Percentiles rank a stretch among this genome's conserved stretches.
phyloP scores from a whole-genome alignment of 164 flowering plant species.

The Magnolia officinalis region DNA sequence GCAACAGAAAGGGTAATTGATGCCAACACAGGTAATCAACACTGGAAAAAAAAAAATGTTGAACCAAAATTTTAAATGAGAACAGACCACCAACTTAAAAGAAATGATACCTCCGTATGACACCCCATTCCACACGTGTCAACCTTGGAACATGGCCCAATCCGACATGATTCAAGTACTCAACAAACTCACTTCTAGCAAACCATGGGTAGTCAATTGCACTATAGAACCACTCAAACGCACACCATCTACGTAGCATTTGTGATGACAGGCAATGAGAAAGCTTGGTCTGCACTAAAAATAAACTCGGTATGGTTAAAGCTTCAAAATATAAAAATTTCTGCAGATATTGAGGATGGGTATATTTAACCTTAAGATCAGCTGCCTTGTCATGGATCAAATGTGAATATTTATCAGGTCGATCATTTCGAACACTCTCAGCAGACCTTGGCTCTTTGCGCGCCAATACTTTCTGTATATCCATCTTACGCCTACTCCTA shows the following conservation, averaged over 20 bases:
- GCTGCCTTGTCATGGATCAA: conserved; percentile 32
- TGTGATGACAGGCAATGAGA: conserved; percentile 57
- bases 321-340: background rate
- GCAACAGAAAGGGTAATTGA: background rate
- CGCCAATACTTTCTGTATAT: conserved; percentile 25
- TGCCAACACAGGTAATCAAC: background rate
- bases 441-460: conserved; percentile 33
- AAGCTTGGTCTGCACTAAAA: conserved; percentile 51
- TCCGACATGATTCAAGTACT: conserved; percentile 86
- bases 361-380: conserved; percentile 41
- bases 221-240: conserved; percentile 94
- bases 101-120: conserved; percentile 71
- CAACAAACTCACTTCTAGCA: conserved; percentile 91
- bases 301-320: background rate
- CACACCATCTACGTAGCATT: conserved; percentile 72
- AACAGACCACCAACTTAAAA: no score
- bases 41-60: background rate
- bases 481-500: conserved; percentile 69
- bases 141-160: conserved; percentile 88
- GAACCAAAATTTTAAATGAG: background rate
- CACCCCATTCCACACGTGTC: conserved; percentile 97
- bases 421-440: conserved; percentile 30
- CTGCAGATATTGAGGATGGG: background rate
- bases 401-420: conserved; percentile 19
- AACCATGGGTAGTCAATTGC: conserved; percentile 98